Conservation (phyloP, 1,139 yeast species). For the Debaryomyces nepalensis region DNA sequence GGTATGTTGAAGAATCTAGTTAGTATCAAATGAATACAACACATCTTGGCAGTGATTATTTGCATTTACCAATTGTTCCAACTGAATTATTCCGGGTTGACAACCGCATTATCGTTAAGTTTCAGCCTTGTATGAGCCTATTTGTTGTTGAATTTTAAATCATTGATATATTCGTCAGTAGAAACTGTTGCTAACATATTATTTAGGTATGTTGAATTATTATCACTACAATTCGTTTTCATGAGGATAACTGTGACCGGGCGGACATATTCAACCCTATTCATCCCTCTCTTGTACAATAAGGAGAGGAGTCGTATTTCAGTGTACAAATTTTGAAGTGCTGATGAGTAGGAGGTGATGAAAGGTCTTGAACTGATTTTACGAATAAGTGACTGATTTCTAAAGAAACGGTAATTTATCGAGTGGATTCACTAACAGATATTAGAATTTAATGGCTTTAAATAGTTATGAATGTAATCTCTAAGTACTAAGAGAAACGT, state of each 20-base stretch:
- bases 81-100: constrained; percentile 76
- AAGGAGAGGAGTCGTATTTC: constrained; percentile 61
- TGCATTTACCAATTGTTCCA: constrained; percentile 82
- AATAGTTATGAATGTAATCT: constrained; percentile 15
- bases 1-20: constrained; percentile 21
- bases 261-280: constrained; percentile 68
- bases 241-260: constrained; percentile 75
- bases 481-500: constrained; percentile 10
- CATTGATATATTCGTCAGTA: not conserved
- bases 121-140: constrained; percentile 85
- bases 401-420: not conserved
- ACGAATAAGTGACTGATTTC: constrained; percentile 15
- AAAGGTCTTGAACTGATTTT: constrained; percentile 58
- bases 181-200: constrained; percentile 25
- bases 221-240: constrained; percentile 12
- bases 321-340: constrained; percentile 70
- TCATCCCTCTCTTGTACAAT: constrained; percentile 55
- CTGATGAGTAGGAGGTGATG: constrained; percentile 64
- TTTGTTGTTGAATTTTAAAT: constrained; percentile 1
- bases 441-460: constrained; percentile 13
- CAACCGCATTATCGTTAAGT: constrained; percentile 79
- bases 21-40: not conserved
- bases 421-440: constrained; percentile 3
- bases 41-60: constrained; percentile 62
- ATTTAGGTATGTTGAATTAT: constrained; percentile 25